Conservation (phyloP, 83 land plant genomes). For the Diphasiastrum complanatum region DNA sequence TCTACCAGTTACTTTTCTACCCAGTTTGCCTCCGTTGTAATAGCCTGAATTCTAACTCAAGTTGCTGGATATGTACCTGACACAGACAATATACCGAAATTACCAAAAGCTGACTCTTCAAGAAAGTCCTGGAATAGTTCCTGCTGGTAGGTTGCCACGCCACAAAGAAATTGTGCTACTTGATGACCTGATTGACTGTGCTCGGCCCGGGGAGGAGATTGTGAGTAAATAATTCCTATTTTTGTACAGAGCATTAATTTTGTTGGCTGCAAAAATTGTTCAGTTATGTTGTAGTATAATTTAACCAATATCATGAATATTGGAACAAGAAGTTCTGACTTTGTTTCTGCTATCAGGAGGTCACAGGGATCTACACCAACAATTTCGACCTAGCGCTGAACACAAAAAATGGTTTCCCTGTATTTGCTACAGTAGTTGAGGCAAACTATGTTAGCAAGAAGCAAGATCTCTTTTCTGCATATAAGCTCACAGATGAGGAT, state of each 20-base stretch:
- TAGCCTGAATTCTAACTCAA: background rate
- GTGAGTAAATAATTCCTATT: constrained; percentile 33
- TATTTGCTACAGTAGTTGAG: constrained; percentile 93
- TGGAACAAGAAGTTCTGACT: background rate
- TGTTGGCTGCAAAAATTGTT: background rate
- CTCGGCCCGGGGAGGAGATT: constrained; percentile 98
- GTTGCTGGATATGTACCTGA: constrained; percentile 15
- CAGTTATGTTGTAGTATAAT: background rate
- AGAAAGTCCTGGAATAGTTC: constrained; percentile 96
- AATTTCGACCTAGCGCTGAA: constrained; percentile 90
- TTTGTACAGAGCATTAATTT: background rate
- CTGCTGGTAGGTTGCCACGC: constrained; percentile 93
- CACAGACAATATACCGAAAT: constrained; percentile 93
- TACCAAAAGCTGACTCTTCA: constrained; percentile 93
- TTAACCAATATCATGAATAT: background rate
- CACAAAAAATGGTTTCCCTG: constrained; percentile 96
- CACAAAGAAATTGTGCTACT: constrained; percentile 91
- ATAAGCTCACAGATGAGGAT: constrained; percentile 95
- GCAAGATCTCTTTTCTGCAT: constrained; percentile 91
- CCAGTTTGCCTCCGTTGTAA: background rate
- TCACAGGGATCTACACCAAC: constrained; percentile 91
- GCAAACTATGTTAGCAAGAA: constrained; percentile 89
- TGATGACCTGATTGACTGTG: constrained; percentile 92
- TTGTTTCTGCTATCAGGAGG: constrained; percentile 50
- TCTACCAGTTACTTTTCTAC: background rate